These are phyloP conservation scores for Globisporangium recalcitrans DNA, from an alignment of 352 stramenopile genomes.

Conservation along the genomic window DNA sequence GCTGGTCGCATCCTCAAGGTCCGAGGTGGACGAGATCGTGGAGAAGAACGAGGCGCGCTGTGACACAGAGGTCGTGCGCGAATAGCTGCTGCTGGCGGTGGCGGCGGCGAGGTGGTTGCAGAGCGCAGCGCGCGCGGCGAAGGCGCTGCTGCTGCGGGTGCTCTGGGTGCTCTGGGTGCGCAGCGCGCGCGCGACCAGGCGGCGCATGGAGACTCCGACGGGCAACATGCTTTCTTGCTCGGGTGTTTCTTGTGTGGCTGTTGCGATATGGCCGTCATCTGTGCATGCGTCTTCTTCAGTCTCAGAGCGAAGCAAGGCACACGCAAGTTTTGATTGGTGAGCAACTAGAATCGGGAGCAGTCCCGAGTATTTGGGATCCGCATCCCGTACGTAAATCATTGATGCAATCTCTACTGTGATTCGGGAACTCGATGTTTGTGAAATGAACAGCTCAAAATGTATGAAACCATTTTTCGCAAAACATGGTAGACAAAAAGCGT, in stretches of 20 bases:
- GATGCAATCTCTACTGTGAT: too few species aligned
- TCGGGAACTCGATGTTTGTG: too few species aligned
- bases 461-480: too few species aligned
- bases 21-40: slow-evolving; percentile 21
- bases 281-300: background rate
- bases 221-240: slow-evolving; percentile 24
- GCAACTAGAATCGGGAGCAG: slow-evolving; percentile 9
- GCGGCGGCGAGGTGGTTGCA: slow-evolving; percentile 18
- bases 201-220: slow-evolving; percentile 25
- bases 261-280: slow-evolving; percentile 10
- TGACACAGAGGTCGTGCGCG: slow-evolving; percentile 33
- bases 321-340: slow-evolving; percentile 13
- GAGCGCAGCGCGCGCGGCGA: slow-evolving; percentile 7
- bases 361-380: slow-evolving; percentile 13
- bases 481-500: too few species aligned
- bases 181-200: slow-evolving; percentile 17
- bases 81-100: slow-evolving; percentile 58
- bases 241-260: slow-evolving; percentile 12
- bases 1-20: background rate
- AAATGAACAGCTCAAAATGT: too few species aligned
- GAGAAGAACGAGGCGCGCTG: slow-evolving; percentile 10
- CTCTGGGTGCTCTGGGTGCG: slow-evolving; percentile 1
- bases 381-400: background rate
- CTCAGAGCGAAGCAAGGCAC: background rate
- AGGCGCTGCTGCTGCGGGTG: background rate